Base-by-base conservation (phyloP, 2,329 filamentous ascomycete species). In the Ophiostoma tasmaniense region DNA sequence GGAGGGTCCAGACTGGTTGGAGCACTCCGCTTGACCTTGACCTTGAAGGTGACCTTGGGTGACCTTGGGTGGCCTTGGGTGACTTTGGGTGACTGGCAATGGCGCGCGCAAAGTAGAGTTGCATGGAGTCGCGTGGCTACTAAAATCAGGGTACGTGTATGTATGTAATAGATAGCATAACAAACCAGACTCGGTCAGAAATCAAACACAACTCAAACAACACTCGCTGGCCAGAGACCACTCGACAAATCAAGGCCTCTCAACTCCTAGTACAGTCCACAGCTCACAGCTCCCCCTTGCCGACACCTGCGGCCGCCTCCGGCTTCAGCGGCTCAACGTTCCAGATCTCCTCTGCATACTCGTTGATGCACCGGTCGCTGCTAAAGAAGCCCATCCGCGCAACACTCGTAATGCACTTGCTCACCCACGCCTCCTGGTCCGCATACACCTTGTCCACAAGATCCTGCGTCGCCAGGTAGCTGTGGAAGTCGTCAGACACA, bases 281-380 rank as follows among this genome's bases (percentile, higher is more conserved):
- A 1, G 17, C 52, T 64, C n/a, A 70, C 35, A 70, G 65, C 55
- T 66, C 64, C 14, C 55, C 65, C 65, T 69, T 67, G 39, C 45
- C 14, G 5, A 72, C 39, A 13, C 72, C 73, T 7, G 28, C 61
- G 22, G 30, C 66, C 35, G 79, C 76, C 61, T 81, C 79, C 37
- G 81, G 81, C 42, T 80, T 79, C 68, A 95, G 78, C 35, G 94
- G 93, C 82, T 98, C 94, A 52, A 97, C 83, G 76, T 98, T 98
- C 95, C 95, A 99, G 78, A 99, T 97, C 72, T 85, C 89, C 78
- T 99, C 94, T 0, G 95, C 95, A 80, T 99, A 99, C 83, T 97
- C 93, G 75, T 94, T 92, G 78, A 98, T 97, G 80, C 94, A 97
- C 52, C 94, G 87, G 78, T 98, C 94, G 72, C 90, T 94, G 74